These are phyloP conservation scores for Cyberlindnera misumaiensis DNA, from an alignment of 805 yeast genomes.

Conservation along the genomic window DNA sequence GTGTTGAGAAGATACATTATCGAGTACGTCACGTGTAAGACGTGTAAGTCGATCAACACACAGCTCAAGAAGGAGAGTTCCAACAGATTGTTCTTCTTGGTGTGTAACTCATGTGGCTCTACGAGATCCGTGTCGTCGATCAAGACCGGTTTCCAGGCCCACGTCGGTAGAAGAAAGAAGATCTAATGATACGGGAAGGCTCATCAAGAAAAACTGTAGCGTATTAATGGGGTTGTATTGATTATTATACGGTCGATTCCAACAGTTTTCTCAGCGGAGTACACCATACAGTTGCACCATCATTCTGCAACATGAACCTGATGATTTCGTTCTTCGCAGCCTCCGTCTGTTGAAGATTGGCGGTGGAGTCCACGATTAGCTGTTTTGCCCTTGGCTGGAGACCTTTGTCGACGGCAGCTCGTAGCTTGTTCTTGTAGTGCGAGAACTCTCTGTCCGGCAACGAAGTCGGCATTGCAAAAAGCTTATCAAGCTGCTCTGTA, in stretches of 20 bases:
- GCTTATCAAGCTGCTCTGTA: slow-evolving; percentile 14
- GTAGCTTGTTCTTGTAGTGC: slow-evolving; percentile 38
- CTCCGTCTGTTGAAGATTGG: slow-evolving; percentile 18
- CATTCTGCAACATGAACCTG: slow-evolving; percentile 50
- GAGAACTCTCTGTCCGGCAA: slow-evolving; percentile 36
- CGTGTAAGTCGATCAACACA: slow-evolving; percentile 97
- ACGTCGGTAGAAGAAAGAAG: slow-evolving; percentile 84
- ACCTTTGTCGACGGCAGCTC: slow-evolving; percentile 17
- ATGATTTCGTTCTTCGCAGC: slow-evolving; percentile 31
- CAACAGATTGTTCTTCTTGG: slow-evolving; percentile 94
- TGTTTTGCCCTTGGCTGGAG: slow-evolving; percentile 24
- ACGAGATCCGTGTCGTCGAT: slow-evolving; percentile 94
- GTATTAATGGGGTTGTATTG: neutral
- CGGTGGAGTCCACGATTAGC: slow-evolving; percentile 22
- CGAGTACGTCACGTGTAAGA: slow-evolving; percentile 97
- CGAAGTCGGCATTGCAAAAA: slow-evolving; percentile 24
- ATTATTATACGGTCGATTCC: slow-evolving; percentile 18
- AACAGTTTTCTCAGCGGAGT: slow-evolving; percentile 55
- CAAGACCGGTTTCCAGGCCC: slow-evolving; percentile 99
- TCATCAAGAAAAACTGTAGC: neutral
- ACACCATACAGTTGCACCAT: slow-evolving; percentile 60
- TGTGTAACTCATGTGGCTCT: slow-evolving; percentile 97
- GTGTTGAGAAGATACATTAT: slow-evolving; percentile 93
- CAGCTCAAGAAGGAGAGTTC: slow-evolving; percentile 91
- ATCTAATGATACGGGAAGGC: slow-evolving; percentile 13